Evolutionary conservation across 176 grass and related monocot species (phyloP), one percentile per base, ranked within the genome.

Genomic region (Avena eriantha): DNA sequence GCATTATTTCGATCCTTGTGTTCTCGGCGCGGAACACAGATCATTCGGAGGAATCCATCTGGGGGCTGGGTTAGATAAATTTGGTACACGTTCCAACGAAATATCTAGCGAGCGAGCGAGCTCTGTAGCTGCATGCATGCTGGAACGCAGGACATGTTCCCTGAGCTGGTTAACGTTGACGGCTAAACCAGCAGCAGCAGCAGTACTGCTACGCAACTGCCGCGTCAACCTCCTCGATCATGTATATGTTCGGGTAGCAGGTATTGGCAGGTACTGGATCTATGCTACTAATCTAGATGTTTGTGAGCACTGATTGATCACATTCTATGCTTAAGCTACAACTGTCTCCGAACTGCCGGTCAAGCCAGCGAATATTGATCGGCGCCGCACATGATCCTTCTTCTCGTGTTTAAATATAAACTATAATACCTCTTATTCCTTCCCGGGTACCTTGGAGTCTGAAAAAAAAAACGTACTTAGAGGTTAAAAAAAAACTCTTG

Each of bases 271-370:
- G 85, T 64, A 48, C 23, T 48, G 23, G 8, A 76, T 51, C 73
- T 50, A 16, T 8, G 4, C 7, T 73, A 24, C 7, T 73, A 24
- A 23, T 73, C 39, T 73, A 10, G 13, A 45, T 12, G 0, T 73
- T 1, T 71, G 21, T 39, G 9, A 9, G 11, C n/a, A 39, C 69
- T 73, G 24, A 48, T 50, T 74, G 26, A 50, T 74, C 71, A 8
- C 24, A 0, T 29, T 50, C 5, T 36, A 2, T 22, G 55, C 82
- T 61, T 75, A 46, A 12, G 10, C 55, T n/a, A n/a, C 69, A 84
- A 74, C 69, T 48, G 82, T 74, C 36, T 61, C 22, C 69, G 1
- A 83, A 84, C 54, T 74, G 53, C 82, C 71, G 45, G 71, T 74
- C 53, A 45, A 47, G 60, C 0, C 63, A 14, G 82, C 36, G 39